These are phyloP conservation scores for Oryza nivara DNA, from an alignment of 176 grass and related monocot species.

Conservation along the genomic window DNA sequence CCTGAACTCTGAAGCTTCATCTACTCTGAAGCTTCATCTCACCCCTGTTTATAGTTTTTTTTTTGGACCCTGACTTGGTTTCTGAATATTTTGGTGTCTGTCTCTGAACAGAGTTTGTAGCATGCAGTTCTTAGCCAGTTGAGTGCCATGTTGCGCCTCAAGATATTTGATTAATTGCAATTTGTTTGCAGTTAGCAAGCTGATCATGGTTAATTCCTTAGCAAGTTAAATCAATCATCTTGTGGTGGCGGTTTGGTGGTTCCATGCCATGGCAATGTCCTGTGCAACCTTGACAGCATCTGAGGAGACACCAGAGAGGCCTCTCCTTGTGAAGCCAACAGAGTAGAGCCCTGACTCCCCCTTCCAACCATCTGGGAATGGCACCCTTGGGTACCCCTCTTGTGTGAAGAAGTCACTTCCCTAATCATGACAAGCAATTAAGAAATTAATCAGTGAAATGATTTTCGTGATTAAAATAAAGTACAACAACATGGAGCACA, in stretches of 20 bases:
- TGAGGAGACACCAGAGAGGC: conserved; percentile 68
- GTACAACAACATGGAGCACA: background rate
- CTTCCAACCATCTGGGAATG: conserved; percentile 63
- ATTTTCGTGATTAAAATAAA: background rate
- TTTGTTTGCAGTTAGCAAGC: conserved; percentile 31
- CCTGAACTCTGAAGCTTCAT: conserved; percentile 8
- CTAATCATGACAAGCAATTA: conserved; percentile 28
- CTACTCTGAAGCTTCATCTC: conserved; percentile 8
- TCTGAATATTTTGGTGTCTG: background rate
- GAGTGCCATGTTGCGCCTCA: conserved; percentile 23
- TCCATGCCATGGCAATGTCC: conserved; percentile 70
- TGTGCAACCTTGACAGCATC: conserved; percentile 69
- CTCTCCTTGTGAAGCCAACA: conserved; percentile 80
- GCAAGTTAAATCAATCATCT: conserved; percentile 37
- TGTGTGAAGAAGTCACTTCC: conserved; percentile 53
- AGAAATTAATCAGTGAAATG: background rate
- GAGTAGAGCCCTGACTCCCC: conserved; percentile 64
- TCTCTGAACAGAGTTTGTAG: background rate
- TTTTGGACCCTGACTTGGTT: background rate
- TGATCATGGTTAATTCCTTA: conserved; percentile 3
- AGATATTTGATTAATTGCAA: background rate
- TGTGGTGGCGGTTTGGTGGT: conserved; percentile 49
- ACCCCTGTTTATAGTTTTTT: conserved; percentile 11
- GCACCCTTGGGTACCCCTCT: conserved; percentile 53
- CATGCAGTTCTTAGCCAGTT: background rate